Base-by-base conservation (phyloP, 495 filamentous ascomycete species). In the Peziza echinospora region DNA sequence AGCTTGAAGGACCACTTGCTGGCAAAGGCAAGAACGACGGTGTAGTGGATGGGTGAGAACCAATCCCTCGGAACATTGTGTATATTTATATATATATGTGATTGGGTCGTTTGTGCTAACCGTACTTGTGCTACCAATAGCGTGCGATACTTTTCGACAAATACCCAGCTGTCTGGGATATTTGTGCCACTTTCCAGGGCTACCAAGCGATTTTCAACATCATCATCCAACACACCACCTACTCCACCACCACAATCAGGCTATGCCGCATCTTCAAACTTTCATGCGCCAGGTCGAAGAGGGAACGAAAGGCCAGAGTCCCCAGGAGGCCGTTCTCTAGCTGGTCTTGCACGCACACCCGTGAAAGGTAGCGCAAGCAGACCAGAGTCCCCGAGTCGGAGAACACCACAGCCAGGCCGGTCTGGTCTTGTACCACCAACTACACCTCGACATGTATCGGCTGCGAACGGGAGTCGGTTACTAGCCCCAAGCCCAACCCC, bases 121-220 rank as follows among this genome's bases (percentile, higher is more conserved):
- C n/a, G n/a, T n/a, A n/a, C n/a, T n/a, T n/a, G n/a, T n/a, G 21
- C 44, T 49, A 23, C 51, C 45, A 37, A 42, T 58, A 86, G 81
- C 44, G 63, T 77, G 24, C 75, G 69, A 45, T 97, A 97, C 64
- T 97, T 97, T 58, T 70, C 68, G 3, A 93, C 91, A 6, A 71
- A 73, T 2, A 64, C 75, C 26, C 71, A 78, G 10, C 82, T 82
- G 24, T 75, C 87, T 5, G 89, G 89, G 24, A 96, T 99, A 55
- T 99, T 99, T 58, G 72, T 99, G 5, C 91, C 89, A 9, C 71
- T 92, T 46, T 79, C 80, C 62, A 87, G 87, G 60, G 79, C 79
- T 39, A 70, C 72, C 52, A 86, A 81, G 57, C 73, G 76, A 39
- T 64, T 70, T 48, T 78, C 72, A 51, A 73, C 67, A 39, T 68